Evolutionary conservation across 495 filamentous ascomycete genomes (phyloP).

Genomic region (Penicillium daleae): DNA sequence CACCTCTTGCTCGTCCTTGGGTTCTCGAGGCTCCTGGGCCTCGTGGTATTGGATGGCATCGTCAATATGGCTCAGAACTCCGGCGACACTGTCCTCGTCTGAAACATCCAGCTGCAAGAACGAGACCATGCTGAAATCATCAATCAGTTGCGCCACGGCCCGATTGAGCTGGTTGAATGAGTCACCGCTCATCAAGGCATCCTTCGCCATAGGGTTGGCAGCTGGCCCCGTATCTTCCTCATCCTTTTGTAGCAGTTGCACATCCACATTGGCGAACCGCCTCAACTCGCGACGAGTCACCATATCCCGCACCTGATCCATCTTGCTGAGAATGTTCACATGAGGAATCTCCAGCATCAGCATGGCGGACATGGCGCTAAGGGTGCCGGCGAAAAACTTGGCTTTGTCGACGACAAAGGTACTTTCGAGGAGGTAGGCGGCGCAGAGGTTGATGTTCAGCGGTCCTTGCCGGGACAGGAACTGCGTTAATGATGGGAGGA

Average conservation of each 20-base stretch:
- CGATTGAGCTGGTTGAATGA: conserved; percentile 79
- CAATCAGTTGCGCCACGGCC: conserved; percentile 86
- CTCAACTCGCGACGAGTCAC: conserved; percentile 82
- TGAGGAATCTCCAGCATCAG: conserved; percentile 96
- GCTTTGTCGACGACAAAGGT: conserved; percentile 93
- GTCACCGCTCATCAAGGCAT: conserved; percentile 74
- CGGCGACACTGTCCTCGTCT: conserved; percentile 89
- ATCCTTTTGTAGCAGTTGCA: conserved; percentile 68
- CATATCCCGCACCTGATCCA: conserved; percentile 90
- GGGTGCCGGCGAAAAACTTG: conserved; percentile 94
- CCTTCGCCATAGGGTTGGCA: conserved; percentile 59
- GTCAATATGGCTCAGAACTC: conserved; percentile 94
- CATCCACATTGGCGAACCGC: conserved; percentile 83
- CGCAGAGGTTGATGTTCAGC: conserved; percentile 87
- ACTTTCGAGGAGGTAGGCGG: conserved; percentile 93
- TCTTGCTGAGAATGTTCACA: conserved; percentile 92
- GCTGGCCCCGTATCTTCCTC: conserved; percentile 42
- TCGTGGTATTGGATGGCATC: conserved; percentile 96
- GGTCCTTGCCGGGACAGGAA: conserved; percentile 79
- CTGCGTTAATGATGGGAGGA: conserved; percentile 82
- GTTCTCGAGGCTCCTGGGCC: conserved; percentile 90
- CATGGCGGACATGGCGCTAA: conserved; percentile 98
- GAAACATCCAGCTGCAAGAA: conserved; percentile 88
- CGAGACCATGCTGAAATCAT: conserved; percentile 97
- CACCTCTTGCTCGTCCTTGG: conserved; percentile 74